Conservation (phyloP, 257 asterid genomes). For the Petrea volubilis region DNA sequence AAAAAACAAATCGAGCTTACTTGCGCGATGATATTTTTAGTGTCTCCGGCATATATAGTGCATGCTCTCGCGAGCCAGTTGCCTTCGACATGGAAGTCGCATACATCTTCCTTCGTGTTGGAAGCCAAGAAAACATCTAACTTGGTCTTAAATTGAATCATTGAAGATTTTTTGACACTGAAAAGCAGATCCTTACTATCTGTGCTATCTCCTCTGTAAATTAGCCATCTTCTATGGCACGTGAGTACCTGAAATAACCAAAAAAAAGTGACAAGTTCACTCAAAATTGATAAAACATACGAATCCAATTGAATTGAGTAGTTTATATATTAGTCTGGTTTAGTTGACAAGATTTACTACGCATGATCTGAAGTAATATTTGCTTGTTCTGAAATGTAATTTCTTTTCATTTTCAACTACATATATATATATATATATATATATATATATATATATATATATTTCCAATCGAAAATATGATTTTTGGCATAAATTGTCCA, state of each 20-base stretch:
- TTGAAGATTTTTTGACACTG: slow-evolving; percentile 53
- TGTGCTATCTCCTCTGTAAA: slow-evolving; percentile 58
- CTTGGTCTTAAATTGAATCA: slow-evolving; percentile 53
- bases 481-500: too few species aligned
- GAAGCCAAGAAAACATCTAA: slow-evolving; percentile 53
- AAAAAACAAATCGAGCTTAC: slow-evolving; percentile 27
- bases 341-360: too few species aligned
- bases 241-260: slow-evolving; percentile 45
- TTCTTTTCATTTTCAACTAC: too few species aligned
- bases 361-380: too few species aligned
- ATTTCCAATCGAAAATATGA: too few species aligned
- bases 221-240: slow-evolving; percentile 80
- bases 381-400: too few species aligned
- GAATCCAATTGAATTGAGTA: not conserved
- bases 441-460: too few species aligned
- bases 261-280: not conserved
- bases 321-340: too few species aligned
- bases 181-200: slow-evolving; percentile 47
- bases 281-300: not conserved
- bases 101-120: slow-evolving; percentile 38
- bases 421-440: too few species aligned
- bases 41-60: slow-evolving; percentile 49
- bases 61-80: slow-evolving; percentile 67
- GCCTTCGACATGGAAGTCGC: slow-evolving; percentile 67
- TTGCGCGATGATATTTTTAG: slow-evolving; percentile 65